Evolutionary conservation across 139 green algal species (phyloP), one percentile per base, ranked within the genome.

Genomic region (Chlamydomonas applanata): DNA sequence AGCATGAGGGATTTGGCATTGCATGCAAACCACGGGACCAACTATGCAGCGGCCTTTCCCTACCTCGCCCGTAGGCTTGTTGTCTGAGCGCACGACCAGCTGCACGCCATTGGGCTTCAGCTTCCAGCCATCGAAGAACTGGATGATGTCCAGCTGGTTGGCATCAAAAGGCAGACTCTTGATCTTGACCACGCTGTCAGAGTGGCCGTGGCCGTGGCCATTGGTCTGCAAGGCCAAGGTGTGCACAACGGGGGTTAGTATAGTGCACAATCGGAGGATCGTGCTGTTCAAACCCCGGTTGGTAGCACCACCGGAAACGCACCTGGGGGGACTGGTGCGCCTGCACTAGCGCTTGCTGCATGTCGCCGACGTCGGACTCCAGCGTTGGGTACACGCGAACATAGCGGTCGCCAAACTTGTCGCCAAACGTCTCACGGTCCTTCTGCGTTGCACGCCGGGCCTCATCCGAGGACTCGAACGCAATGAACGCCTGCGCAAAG

Each of bases 181-280:
- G 53, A 94, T 84, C 40, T 91, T 91, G 3, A 93, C 78, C 9
- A 94, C 85, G 35, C 85, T 90, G 72, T 91, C 89, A 4, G 73
- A 53, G 40, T 87, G 85, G 16, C 75, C 76, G 24, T 80, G 73
- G 2, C 65, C 69, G 69, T 82, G 72, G 54, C 54, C 25, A 16
- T 57, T 32, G 20, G 59, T 60, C 74, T 85, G 79, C 69, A 60
- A 52, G 17, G 27, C 2, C 36, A 36, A 46, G 24, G 4, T n/a
- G n/a, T 5, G 65, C 35, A 33, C 9, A 57, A 13, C 4, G 32
- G 65, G 65, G 35, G 36, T 20, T 54, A 29, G 46, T 46, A 59
- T 71, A 71, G 1, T 25, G 32, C 33, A 5, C 4, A 5, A 72
- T 72, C 34, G 57, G 35, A 54, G 65, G 34, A 30, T 44, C 11